Conservation (phyloP, 2,329 filamentous ascomycete species). For the Fusarium redolens region DNA sequence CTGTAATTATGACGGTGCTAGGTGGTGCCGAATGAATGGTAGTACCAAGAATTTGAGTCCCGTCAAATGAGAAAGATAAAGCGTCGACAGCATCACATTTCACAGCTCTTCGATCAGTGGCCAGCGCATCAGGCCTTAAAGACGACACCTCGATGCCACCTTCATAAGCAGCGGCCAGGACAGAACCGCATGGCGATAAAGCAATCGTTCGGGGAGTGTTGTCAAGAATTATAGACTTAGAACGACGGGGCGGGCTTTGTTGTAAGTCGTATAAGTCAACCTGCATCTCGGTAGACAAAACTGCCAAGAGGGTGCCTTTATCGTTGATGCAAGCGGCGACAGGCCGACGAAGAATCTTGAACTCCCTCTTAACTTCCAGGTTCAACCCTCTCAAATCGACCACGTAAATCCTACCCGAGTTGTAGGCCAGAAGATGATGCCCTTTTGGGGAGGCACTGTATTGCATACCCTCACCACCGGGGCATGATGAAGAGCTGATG, state of each 20-base stretch:
- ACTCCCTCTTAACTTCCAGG: conserved; percentile 76
- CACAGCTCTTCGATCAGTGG: conserved; percentile 78
- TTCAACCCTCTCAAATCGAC: conserved; percentile 72
- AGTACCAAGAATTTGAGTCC: conserved; percentile 81
- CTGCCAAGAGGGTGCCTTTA: conserved; percentile 79
- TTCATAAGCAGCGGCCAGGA: conserved; percentile 86
- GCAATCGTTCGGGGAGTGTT: conserved; percentile 82
- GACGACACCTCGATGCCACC: conserved; percentile 91
- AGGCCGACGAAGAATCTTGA: conserved; percentile 82
- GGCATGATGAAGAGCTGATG: conserved; percentile 84
- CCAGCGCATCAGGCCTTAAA: conserved; percentile 70
- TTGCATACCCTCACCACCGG: conserved; percentile 86
- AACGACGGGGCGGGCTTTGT: conserved; percentile 72
- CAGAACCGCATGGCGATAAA: conserved; percentile 82
- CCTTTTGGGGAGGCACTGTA: conserved; percentile 83
- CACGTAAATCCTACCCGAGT: conserved; percentile 85
- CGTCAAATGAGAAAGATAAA: conserved; percentile 80
- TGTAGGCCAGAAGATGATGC: conserved; percentile 81
- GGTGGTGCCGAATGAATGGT: conserved; percentile 73
- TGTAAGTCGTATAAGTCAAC: conserved; percentile 86
- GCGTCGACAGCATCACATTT: conserved; percentile 82
- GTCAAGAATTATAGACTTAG: conserved; percentile 81
- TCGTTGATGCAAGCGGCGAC: conserved; percentile 83
- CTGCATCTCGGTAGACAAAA: conserved; percentile 84
- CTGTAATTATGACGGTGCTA: conserved; percentile 80